Evolutionary conservation across 495 filamentous ascomycete species (phyloP), one percentile per base, ranked within the genome.

Genomic region (Chaetomidium leptoderma): DNA sequence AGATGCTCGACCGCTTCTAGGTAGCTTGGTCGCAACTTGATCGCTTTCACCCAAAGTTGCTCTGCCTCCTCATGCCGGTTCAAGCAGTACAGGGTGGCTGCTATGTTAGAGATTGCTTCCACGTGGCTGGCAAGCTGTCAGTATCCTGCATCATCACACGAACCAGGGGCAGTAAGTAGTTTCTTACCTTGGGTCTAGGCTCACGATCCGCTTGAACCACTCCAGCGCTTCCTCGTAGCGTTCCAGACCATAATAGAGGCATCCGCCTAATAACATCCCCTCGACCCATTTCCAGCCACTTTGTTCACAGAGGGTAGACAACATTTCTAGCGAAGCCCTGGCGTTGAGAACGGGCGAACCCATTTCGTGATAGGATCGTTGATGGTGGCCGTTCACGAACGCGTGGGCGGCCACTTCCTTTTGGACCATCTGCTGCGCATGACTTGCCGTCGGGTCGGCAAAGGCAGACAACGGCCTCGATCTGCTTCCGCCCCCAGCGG

Each of bases 1-100:
- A 99, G 80, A 77, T 97, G 93, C 69, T 99, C 93, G 16, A 95
- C 91, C 14, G 93, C 95, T 75, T 99, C 93, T 60, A 99, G 89
- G 72, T 93, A 96, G 69, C 85, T 90, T 2, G 93, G 93, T 4
- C 90, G 84, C 42, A 88, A 75, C 62, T 84, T 89, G 32, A 99
- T 85, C 16, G 90, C 90, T 51, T 82, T 84, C 48, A 86, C 71
- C 95, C 93, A 99, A 68, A 95, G 80, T 52, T 85, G 78, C 68
- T 95, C 85, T 16, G 93, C 93, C 58, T 99, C 92, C 44, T 89
- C 83, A 29, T 85, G 85, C 48, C 86, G 83, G 63, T 91, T 85
- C 16, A 97, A 74, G 19, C 91, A 90, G 56, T 97, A 83, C 11
- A 95, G 73, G 4, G 92, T 91, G 21, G 91, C 92, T 8, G 92